Base-by-base conservation (phyloP, 441 rosid genomes). In the Gossypium gossypioides region DNA sequence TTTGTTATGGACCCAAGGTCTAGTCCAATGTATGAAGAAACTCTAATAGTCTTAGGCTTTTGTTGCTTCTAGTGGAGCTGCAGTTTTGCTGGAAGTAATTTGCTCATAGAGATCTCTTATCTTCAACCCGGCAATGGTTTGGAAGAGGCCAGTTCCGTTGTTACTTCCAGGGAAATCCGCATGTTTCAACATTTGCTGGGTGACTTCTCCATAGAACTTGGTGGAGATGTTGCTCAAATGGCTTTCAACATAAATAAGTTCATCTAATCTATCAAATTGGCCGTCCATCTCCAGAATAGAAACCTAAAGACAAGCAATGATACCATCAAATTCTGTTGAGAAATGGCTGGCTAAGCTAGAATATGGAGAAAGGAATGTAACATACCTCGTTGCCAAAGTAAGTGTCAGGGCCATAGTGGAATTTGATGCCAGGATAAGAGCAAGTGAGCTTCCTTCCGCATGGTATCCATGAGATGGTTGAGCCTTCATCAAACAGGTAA, bases 371-470 rank as follows among this genome's bases (percentile, higher is more conserved):
- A 44, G 32, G n/a, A 6, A 24, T 21, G 18, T 42, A 4, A 2
- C 1, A 10, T 72, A 86, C 92, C 96, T 90, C 96, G 0, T 90
- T 79, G 78, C 81, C 84, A 56, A 74, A 94, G 80, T 94, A 94
- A 59, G 86, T 15, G 15, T 92, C 94, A 1, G 97, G 99, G 51
- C 85, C 87, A 56, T 94, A 90, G 68, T 73, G 48, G 80, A 94
- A 94, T 79, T 92, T 94, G 86, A 94, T 94, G 67, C 99, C 99
- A 3, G 99, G 99, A 87, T 94, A 94, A 25, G 97, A 92, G 80
- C 99, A 94, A 21, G 97, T 89, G 72, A 94, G 99, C 83, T 94
- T 94, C 76, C 99, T 88, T 18, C 99, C 99, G 2, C 99, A 94
- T 2, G 99, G 99, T 10, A 94, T 87, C 99, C 99, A 94, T 1